Evolutionary conservation across 371 early-diverging fungal genomes (phyloP).

Genomic region (Mortierella sp.): DNA sequence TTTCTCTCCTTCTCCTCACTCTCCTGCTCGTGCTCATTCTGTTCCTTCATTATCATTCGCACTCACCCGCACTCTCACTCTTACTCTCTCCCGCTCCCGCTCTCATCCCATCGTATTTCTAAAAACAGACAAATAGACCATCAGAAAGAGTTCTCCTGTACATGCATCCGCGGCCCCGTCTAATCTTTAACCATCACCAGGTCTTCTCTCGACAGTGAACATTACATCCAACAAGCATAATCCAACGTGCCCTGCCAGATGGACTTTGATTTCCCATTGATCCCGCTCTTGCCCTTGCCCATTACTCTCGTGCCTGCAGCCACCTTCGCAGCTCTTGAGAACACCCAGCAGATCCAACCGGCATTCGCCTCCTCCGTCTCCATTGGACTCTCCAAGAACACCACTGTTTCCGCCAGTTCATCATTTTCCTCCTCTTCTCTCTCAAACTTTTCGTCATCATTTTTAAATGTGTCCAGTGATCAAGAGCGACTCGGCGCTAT

Average conservation of each 20-base stretch:
- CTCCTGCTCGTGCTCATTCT: no score
- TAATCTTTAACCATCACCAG: slow-evolving; percentile 24
- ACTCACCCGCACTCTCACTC: no score
- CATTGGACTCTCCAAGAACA: slow-evolving; percentile 30
- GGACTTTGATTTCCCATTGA: slow-evolving; percentile 53
- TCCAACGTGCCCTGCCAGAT: slow-evolving; percentile 6
- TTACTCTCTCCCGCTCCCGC: no score
- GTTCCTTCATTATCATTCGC: no score
- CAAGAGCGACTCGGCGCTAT: slow-evolving; percentile 44
- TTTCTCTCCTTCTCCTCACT: no score
- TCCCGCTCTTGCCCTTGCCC: slow-evolving; percentile 45
- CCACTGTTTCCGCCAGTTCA: slow-evolving; percentile 6
- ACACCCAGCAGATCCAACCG: slow-evolving; percentile 20
- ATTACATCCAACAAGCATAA: background rate
- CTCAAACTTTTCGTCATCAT: background rate
- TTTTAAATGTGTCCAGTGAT: slow-evolving; percentile 4
- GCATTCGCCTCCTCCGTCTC: slow-evolving; percentile 47
- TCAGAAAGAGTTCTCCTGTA: no score
- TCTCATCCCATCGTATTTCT: no score
- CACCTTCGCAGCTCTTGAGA: slow-evolving; percentile 44
- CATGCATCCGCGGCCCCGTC: slow-evolving; percentile 34
- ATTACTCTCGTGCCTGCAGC: slow-evolving; percentile 52
- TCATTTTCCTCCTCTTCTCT: slow-evolving; percentile 20
- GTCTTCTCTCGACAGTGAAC: slow-evolving; percentile 23
- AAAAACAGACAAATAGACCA: no score